Base-by-base conservation (phyloP, 371 early-diverging fungal species). In the Rhizoclosmatium hyalinum region DNA sequence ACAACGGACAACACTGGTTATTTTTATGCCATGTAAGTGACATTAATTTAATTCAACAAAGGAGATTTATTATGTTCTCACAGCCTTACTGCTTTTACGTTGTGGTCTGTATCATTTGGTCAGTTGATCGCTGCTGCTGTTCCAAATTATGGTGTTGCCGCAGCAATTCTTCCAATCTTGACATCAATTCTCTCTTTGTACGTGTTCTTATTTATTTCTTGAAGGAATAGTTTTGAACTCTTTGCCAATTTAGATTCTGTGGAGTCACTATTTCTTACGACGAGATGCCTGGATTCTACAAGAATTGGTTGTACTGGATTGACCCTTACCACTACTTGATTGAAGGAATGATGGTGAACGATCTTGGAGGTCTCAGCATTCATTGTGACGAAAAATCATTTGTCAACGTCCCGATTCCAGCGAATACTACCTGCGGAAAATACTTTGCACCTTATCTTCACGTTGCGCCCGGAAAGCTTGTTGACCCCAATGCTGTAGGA, bases 221-320 rank as follows among this genome's bases (percentile, higher is more conserved):
- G 6, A n/a, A 6, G 42, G 12, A 1, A 65, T 46, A 12, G 50
- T 12, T 50, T 50, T 50, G 6, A 17, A 12, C 12, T 50, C 50
- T 6, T 50, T 50, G 50, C 50, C 50, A 6, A 50, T 46, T 10
- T 12, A 39, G 44, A 8, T 68, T 75, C 82, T 88, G 90, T 53
- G 93, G 93, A 82, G 86, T 93, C 63, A 87, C 92, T 78, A 90
- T 92, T 61, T 89, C 92, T 4, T 77, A 77, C 69, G 43, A 54
- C 32, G 62, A 61, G 0, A 92, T 94, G 91, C 93, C 93, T 21
- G 68, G 76, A 46, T 93, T 95, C 83, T 94, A 93, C 93, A 82
- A 89, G n/a, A 71, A 84, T 0, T 93, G 93, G 92, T 90, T 95
- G 88, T 93, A 93, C 79, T 91, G 90, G 89, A 70, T 93, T 39